Conservation (phyloP, 345 rosid genomes). For the Lumnitzera racemosa region DNA sequence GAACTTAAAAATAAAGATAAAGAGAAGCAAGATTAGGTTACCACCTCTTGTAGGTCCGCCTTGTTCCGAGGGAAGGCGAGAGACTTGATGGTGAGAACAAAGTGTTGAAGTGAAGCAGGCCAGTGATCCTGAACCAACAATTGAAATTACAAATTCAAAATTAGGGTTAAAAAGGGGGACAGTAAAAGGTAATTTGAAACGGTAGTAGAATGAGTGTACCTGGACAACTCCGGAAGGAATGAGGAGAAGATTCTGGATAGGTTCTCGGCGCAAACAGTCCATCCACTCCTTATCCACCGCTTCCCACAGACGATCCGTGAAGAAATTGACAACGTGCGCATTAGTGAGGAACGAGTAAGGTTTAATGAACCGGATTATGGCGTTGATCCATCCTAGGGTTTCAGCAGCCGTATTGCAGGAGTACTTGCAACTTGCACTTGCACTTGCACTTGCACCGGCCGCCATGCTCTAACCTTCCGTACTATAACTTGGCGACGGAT, state of each 20-base stretch:
- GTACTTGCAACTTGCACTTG: slow-evolving; percentile 18
- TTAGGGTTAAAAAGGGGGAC: too few relatives aligned
- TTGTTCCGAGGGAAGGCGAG: slow-evolving; percentile 64
- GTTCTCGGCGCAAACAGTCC: slow-evolving; percentile 56
- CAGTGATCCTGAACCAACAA: slow-evolving; percentile 51
- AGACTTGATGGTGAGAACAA: slow-evolving; percentile 48
- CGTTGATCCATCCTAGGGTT: slow-evolving; percentile 68
- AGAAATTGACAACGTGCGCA: slow-evolving; percentile 84
- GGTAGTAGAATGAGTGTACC: slow-evolving; percentile 17
- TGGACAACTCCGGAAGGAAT: slow-evolving; percentile 70
- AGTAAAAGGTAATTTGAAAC: too few relatives aligned
- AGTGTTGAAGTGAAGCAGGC: slow-evolving; percentile 76
- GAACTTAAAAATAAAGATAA: too few relatives aligned
- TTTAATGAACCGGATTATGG: slow-evolving; percentile 48
- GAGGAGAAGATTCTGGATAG: slow-evolving; percentile 50
- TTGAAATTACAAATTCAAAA: background rate
- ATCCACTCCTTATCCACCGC: slow-evolving; percentile 67
- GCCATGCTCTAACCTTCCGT: too few relatives aligned
- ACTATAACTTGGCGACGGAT: too few relatives aligned
- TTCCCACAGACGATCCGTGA: slow-evolving; percentile 75
- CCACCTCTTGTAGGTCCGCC: slow-evolving; percentile 48
- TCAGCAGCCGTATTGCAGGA: slow-evolving; percentile 53
- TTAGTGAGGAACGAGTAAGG: slow-evolving; percentile 48
- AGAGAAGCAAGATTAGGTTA: background rate
- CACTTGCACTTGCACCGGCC: background rate